Conservation (phyloP, 1,284 basidiomycete species). For the Sutorius eximius region DNA sequence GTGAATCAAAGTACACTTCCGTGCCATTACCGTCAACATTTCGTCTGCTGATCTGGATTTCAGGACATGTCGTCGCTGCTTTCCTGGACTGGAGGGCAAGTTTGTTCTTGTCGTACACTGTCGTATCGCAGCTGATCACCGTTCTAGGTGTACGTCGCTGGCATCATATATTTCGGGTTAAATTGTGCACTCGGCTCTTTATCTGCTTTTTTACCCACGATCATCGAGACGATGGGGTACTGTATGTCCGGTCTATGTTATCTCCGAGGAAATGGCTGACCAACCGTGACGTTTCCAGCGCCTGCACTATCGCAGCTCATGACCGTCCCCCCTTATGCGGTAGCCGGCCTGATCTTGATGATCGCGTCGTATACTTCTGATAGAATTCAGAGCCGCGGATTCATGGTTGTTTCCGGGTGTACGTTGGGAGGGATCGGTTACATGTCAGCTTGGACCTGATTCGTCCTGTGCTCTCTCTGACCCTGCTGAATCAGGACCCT, state of each 20-base stretch:
- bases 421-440: constrained; percentile 64
- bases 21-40: background rate
- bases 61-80: constrained; percentile 63
- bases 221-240: constrained; percentile 70
- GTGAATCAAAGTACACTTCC: constrained; percentile 58
- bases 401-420: constrained; percentile 52
- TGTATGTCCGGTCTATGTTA: constrained; percentile 35
- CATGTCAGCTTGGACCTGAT: constrained; percentile 22
- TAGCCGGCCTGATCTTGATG: constrained; percentile 68
- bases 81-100: constrained; percentile 72
- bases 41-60: background rate
- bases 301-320: constrained; percentile 61
- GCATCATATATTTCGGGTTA: constrained; percentile 74
- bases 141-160: constrained; percentile 57
- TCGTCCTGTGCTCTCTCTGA: background rate
- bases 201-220: constrained; percentile 83
- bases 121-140: background rate
- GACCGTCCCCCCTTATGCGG: constrained; percentile 82
- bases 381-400: constrained; percentile 67
- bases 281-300: constrained; percentile 31
- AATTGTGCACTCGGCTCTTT: constrained; percentile 80
- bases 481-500: constrained; percentile 21
- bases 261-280: background rate
- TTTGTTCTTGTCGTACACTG: constrained; percentile 2
- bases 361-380: constrained; percentile 69